phyloP scores from a whole-genome alignment of 1,284 basidiomycete genomes.

The Vanrija sp. region DNA sequence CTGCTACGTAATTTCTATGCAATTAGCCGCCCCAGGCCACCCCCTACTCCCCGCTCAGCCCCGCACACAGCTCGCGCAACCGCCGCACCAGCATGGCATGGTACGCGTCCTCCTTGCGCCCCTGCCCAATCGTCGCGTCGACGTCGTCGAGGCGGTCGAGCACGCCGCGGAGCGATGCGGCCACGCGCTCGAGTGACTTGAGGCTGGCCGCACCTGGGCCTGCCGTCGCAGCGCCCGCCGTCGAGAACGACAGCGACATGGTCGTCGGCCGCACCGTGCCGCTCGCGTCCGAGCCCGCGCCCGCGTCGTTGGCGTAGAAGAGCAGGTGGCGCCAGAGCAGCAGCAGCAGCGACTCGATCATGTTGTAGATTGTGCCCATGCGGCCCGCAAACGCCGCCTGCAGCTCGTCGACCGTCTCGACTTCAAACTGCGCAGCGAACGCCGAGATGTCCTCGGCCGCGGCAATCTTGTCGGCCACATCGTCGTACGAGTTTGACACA shows the following conservation, averaged over 20 bases:
- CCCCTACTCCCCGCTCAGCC: conserved; percentile 18
- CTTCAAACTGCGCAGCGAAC: conserved; percentile 7
- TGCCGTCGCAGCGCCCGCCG: conserved; percentile 17
- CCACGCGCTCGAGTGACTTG: conserved; percentile 35
- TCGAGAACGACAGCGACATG: conserved; percentile 27
- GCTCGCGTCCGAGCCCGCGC: conserved; percentile 14
- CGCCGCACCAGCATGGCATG: conserved; percentile 42
- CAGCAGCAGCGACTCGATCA: conserved; percentile 75
- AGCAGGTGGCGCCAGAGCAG: conserved; percentile 80
- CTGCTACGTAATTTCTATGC: too few species aligned
- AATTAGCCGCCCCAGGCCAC: background rate
- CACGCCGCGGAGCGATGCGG: conserved; percentile 36
- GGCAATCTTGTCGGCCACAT: conserved; percentile 23
- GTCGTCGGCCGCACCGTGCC: conserved; percentile 28
- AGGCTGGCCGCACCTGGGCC: conserved; percentile 18
- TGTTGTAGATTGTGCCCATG: conserved; percentile 41
- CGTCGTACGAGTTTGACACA: conserved; percentile 28
- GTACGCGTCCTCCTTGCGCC: conserved; percentile 28
- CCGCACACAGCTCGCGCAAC: conserved; percentile 40
- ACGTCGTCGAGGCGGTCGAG: conserved; percentile 45
- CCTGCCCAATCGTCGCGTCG: conserved; percentile 37
- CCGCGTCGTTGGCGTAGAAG: conserved; percentile 50
- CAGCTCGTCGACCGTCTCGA: conserved; percentile 12
- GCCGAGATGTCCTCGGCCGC: conserved; percentile 20
- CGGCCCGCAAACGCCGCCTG: conserved; percentile 8